Evolutionary conservation across 257 asterid species (phyloP).

Genomic region (Ballota nigra): DNA sequence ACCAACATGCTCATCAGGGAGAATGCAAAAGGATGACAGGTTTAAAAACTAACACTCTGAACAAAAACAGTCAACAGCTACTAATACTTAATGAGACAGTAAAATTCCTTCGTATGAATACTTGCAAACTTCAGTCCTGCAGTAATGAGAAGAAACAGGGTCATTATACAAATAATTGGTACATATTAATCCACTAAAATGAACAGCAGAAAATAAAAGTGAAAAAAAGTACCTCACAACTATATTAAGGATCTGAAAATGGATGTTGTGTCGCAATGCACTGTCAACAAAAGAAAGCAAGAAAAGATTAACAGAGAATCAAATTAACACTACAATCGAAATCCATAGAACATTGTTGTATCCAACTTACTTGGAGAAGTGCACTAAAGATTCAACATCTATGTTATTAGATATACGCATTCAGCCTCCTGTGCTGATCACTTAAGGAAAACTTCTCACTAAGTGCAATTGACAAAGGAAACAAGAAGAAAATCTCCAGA

Average conservation of each 20-base stretch:
- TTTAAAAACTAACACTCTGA: constrained; percentile 26
- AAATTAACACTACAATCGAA: constrained; percentile 12
- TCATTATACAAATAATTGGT: not conserved
- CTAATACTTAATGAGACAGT: constrained; percentile 38
- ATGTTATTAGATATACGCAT: constrained; percentile 48
- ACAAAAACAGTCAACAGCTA: constrained; percentile 32
- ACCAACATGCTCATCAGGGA: constrained; percentile 19
- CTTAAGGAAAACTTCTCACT: constrained; percentile 50
- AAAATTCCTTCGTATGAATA: constrained; percentile 30
- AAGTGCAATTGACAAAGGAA: constrained; percentile 86
- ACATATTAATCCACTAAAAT: not conserved
- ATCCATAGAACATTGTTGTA: constrained; percentile 2
- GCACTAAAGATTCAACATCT: constrained; percentile 52
- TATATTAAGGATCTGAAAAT: constrained; percentile 46
- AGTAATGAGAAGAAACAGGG: not conserved
- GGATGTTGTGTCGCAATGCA: constrained; percentile 42
- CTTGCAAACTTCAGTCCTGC: constrained; percentile 48
- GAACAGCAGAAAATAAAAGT: constrained; percentile 2
- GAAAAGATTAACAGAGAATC: constrained; percentile 24
- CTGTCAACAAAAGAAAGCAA: constrained; percentile 33
- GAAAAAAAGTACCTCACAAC: constrained; percentile 41
- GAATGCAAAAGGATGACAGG: constrained; percentile 18
- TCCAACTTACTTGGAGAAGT: constrained; percentile 53
- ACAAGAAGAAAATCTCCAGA: constrained; percentile 76
- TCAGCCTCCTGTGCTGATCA: constrained; percentile 53